Conservation (phyloP, 1,139 yeast species). For the Saccharomyces hybrid region DNA sequence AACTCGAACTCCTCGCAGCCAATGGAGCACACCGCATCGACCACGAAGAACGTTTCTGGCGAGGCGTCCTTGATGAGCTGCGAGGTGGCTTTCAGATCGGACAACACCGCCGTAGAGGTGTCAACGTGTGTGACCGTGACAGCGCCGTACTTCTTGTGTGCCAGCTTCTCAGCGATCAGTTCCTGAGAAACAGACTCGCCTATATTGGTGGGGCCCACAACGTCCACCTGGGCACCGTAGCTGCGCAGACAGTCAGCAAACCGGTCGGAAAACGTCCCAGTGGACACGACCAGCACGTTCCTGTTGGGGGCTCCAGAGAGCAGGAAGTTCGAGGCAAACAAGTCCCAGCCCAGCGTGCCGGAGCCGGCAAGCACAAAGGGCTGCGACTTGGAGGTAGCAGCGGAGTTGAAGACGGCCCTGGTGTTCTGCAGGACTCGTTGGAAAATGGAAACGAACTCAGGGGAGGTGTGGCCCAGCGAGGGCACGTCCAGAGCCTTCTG, state of each 20-base stretch:
- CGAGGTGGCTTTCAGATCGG: constrained; percentile 61
- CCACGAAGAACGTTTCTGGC: constrained; percentile 76
- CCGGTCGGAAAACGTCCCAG: constrained; percentile 88
- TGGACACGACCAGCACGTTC: constrained; percentile 68
- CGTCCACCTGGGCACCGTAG: constrained; percentile 64
- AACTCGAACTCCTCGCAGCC: constrained; percentile 83
- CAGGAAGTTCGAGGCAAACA: constrained; percentile 71
- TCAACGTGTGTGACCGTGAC: constrained; percentile 92
- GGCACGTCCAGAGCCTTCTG: constrained; percentile 78
- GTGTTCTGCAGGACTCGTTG: constrained; percentile 59
- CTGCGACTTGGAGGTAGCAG: constrained; percentile 46
- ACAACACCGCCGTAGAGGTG: constrained; percentile 86
- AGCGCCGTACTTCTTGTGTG: constrained; percentile 48
- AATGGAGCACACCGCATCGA: constrained; percentile 92
- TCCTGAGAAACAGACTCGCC: constrained; percentile 61
- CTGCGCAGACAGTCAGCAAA: constrained; percentile 72
- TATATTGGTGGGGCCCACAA: constrained; percentile 48
- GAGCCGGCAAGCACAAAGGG: constrained; percentile 81
- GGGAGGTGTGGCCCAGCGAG: constrained; percentile 85
- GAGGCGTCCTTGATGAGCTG: constrained; percentile 51
- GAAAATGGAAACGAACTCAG: constrained; percentile 71
- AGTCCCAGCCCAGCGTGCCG: constrained; percentile 94
- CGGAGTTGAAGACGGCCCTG: constrained; percentile 60
- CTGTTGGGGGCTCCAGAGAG: constrained; percentile 26
- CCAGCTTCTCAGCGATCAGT: constrained; percentile 48